Percentiles rank a stretch among this genome's conserved stretches.
These are phyloP conservation scores for Lactarius sanguifluus DNA, from an alignment of 768 basidiomycete species.

Conservation along the genomic window DNA sequence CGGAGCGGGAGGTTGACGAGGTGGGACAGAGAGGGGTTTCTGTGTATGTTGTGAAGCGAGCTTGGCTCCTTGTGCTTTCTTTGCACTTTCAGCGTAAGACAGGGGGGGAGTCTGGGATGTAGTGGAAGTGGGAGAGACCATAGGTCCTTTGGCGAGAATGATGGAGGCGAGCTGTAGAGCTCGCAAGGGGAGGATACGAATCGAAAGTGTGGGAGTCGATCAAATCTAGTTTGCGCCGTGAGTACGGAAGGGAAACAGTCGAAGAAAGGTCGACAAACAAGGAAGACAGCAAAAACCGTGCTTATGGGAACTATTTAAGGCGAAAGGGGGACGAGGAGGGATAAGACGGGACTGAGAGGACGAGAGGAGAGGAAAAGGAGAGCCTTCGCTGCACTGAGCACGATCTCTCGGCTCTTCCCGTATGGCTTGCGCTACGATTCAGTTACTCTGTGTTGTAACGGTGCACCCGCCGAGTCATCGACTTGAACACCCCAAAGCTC, in stretches of 20 bases:
- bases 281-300: not conserved
- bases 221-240: slow-evolving; percentile 20
- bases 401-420: slow-evolving; percentile 10
- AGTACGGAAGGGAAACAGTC: not conserved
- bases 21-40: slow-evolving; percentile 20
- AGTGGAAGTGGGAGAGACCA: slow-evolving; percentile 36
- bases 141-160: slow-evolving; percentile 34
- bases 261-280: not conserved
- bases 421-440: not conserved
- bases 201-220: slow-evolving; percentile 22
- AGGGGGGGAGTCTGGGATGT: slow-evolving; percentile 42
- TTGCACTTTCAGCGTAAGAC: slow-evolving; percentile 50
- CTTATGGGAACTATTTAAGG: not conserved
- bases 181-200: slow-evolving; percentile 29
- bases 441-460: too few species aligned
- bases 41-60: slow-evolving; percentile 21
- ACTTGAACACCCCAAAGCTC: not conserved
- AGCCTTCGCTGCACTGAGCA: not conserved
- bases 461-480: too few species aligned
- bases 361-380: slow-evolving; percentile 4
- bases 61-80: slow-evolving; percentile 40
- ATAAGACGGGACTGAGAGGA: not conserved
- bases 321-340: not conserved
- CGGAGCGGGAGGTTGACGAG: slow-evolving; percentile 16
- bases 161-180: slow-evolving; percentile 20